Evolutionary conservation across 371 early-diverging fungal species (phyloP).

Genomic region (Mucor plumbeus): DNA sequence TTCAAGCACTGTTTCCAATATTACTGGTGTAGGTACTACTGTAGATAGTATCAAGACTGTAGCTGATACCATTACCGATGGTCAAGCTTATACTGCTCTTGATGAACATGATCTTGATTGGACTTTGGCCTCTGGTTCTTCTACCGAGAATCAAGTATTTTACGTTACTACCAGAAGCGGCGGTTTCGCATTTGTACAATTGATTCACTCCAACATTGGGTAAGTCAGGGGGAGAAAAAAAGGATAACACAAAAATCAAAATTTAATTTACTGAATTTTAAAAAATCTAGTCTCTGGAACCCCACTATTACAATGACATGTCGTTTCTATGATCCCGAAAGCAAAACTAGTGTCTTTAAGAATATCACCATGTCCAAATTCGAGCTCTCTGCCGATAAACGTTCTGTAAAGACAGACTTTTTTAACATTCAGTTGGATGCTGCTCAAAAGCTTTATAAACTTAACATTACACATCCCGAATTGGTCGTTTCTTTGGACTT

Average conservation of each 20-base stretch:
- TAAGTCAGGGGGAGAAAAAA: conserved; percentile 30
- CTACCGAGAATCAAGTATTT: conserved; percentile 91
- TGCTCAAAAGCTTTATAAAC: conserved; percentile 53
- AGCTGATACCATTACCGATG: conserved; percentile 62
- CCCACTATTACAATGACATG: conserved; percentile 80
- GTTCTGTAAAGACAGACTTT: conserved; percentile 74
- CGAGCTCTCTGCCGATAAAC: conserved; percentile 67
- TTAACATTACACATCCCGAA: conserved; percentile 66
- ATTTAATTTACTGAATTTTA: conserved; percentile 15
- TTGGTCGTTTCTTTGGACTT: conserved; percentile 72
- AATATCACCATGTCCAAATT: conserved; percentile 73
- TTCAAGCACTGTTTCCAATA: conserved; percentile 54
- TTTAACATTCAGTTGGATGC: conserved; percentile 67
- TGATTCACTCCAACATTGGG: conserved; percentile 88
- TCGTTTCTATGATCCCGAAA: conserved; percentile 71
- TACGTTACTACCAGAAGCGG: conserved; percentile 80
- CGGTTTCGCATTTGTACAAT: conserved; percentile 78
- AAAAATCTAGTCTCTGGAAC: conserved; percentile 44
- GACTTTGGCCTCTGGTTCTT: conserved; percentile 73
- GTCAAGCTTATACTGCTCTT: conserved; percentile 62
- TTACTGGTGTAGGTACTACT: conserved; percentile 42
- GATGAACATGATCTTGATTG: conserved; percentile 74
- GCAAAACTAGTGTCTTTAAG: conserved; percentile 70
- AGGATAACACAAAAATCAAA: background rate
- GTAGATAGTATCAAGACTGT: conserved; percentile 53